Evolutionary conservation across 2,329 filamentous ascomycete genomes (phyloP), one percentile per base, ranked within the genome.

Genomic region (Knufia fluminis): DNA sequence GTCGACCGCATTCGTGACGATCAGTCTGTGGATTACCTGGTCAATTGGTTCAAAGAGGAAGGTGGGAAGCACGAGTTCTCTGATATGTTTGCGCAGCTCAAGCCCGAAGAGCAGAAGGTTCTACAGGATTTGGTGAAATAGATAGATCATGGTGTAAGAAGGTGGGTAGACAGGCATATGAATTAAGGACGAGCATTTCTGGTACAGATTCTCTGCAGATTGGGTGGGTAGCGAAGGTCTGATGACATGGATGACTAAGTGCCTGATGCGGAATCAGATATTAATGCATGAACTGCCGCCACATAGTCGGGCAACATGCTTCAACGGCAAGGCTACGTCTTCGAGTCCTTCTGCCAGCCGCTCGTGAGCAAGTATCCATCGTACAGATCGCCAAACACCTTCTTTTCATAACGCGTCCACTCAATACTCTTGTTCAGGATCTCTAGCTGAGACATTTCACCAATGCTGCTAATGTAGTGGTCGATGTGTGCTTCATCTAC

Each of bases 21-120:
- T 62, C 89, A 95, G 73, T 95, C 90, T 6, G 87, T 94, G 64
- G 79, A 77, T 3, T 95, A 88, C 65, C 72, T 97, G 41, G 76
- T 80, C 1, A 80, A 90, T 12, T 96, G 94, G 70, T 96, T 96
- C 69, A 72, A 69, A 38, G 68, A 71, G 36, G 71, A 74, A 39
- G 75, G 71, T 12, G 64, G 67, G n/a, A 75, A 75, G 55, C 66
- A 71, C 1, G 75, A 69, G 10, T 82, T 82, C 60, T 68, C 68
- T 23, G 72, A 75, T 44, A 63, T 79, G 20, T 83, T 78, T 62
- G 66, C 63, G 14, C 66, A 70, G n/a, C 59, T 83, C 56, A 79
- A 66, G 2, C 65, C 69, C 12, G 68, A 71, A 40, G 79, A 83
- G 48, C 53, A 59, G 53, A 45, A 50, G 8, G 45, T 47, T 28